A percentile compares a stretch with the other conserved stretches of the same genome.
These are phyloP conservation scores for Fusarium miscanthi DNA, from an alignment of 2,329 filamentous ascomycete genomes.

Conservation along the genomic window DNA sequence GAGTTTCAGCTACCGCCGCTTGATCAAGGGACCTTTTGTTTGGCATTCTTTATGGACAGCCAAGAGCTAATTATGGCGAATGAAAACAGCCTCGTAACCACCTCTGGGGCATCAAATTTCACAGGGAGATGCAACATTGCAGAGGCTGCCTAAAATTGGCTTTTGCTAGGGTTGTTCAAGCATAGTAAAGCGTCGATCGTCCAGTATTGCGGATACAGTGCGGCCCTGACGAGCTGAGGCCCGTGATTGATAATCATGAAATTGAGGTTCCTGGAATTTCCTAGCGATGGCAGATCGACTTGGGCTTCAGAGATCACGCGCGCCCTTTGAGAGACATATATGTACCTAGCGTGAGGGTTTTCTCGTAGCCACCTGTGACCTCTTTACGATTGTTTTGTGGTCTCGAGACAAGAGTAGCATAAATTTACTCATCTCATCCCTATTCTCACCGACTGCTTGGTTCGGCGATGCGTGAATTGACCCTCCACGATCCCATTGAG, in stretches of 20 bases:
- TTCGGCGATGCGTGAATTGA: not conserved
- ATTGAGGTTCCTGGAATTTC: constrained; percentile 27
- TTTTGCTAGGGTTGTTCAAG: constrained; percentile 16
- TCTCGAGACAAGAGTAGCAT: not conserved
- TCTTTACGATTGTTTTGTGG: constrained; percentile 1
- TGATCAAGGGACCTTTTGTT: constrained; percentile 33
- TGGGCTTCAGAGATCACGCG: constrained; percentile 13
- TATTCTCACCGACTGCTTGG: constrained; percentile 16
- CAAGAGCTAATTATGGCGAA: constrained; percentile 21
- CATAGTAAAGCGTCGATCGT: constrained; percentile 23
- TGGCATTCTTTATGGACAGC: constrained; percentile 4
- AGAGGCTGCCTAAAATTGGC: constrained; percentile 35
- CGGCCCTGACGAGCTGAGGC: constrained; percentile 10
- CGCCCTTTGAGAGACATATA: constrained; percentile 33
- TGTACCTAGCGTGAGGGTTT: constrained; percentile 29
- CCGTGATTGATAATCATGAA: constrained; percentile 19
- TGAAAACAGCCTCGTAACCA: not conserved
- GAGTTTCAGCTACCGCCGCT: constrained; percentile 30
- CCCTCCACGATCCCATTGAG: constrained; percentile 2
- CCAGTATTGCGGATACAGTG: constrained; percentile 5
- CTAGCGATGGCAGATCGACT: constrained; percentile 13
- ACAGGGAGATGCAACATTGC: constrained; percentile 14
- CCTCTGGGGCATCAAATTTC: not conserved
- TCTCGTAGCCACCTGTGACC: not conserved
- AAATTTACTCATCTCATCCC: not conserved